Conservation (phyloP, 2,329 filamentous ascomycete species). For the Fusarium aywerte region DNA sequence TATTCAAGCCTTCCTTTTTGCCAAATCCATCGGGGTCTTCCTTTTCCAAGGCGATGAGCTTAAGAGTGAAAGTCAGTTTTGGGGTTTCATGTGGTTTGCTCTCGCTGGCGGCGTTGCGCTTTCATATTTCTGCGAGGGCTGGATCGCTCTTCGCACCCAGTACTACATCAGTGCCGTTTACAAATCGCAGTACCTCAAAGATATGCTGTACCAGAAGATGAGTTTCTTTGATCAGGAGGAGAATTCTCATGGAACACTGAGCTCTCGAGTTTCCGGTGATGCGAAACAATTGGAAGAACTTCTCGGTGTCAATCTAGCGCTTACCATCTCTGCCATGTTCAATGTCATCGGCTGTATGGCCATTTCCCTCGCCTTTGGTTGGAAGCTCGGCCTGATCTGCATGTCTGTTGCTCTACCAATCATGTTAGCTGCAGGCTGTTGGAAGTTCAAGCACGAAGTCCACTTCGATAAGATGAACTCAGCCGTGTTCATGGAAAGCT, state of each 20-base stretch:
- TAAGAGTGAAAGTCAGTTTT: conserved; percentile 38
- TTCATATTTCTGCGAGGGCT: conserved; percentile 44
- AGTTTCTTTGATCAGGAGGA: conserved; percentile 47
- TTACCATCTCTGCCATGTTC: conserved; percentile 46
- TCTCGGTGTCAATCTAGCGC: conserved; percentile 48
- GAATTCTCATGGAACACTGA: conserved; percentile 47
- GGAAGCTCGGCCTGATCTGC: conserved; percentile 54
- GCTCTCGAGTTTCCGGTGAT: conserved; percentile 45
- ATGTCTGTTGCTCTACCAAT: conserved; percentile 52
- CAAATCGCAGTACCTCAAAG: conserved; percentile 45
- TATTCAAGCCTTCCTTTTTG: conserved; percentile 48
- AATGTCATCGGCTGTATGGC: conserved; percentile 46
- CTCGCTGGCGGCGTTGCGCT: conserved; percentile 46
- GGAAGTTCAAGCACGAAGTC: conserved; percentile 58
- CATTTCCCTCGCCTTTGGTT: conserved; percentile 50
- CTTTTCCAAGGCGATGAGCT: conserved; percentile 47
- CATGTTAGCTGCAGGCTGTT: conserved; percentile 50
- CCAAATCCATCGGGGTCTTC: conserved; percentile 45
- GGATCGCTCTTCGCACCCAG: conserved; percentile 28
- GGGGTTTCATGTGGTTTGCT: conserved; percentile 49
- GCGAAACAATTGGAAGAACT: conserved; percentile 50
- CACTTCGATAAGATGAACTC: conserved; percentile 69
- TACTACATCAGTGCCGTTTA: conserved; percentile 38
- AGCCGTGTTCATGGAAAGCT: conserved; percentile 67
- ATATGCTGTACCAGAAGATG: conserved; percentile 47